These are phyloP conservation scores for Funneliformis geosporum DNA, from an alignment of 192 early-diverging fungal genomes.

Conservation along the genomic window DNA sequence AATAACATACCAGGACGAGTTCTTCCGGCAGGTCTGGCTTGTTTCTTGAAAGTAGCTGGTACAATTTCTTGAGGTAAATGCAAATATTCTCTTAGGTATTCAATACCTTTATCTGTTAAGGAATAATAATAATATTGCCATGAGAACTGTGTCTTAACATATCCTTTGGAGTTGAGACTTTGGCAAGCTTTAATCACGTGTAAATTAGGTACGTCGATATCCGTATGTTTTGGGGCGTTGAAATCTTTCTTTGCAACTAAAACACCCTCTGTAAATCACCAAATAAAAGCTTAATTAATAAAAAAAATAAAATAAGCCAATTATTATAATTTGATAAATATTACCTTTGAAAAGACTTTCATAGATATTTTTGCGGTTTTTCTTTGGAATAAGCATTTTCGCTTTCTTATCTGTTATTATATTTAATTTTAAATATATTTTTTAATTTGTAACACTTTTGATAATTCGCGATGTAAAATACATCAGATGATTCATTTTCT, in stretches of 20 bases:
- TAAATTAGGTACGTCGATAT: constrained; percentile 97
- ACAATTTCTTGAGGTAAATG: constrained; percentile 97
- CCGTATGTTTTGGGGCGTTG: constrained; percentile 92
- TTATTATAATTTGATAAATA: constrained; percentile 14
- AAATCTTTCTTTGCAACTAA: constrained; percentile 99
- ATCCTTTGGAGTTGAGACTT: constrained; percentile 91
- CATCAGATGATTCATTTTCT: too few species aligned
- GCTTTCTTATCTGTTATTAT: constrained; percentile 20
- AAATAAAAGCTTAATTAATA: constrained; percentile 5
- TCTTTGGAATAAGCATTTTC: constrained; percentile 92
- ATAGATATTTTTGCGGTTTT: constrained; percentile 97
- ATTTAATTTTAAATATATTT: background rate
- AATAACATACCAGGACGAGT: constrained; percentile 62
- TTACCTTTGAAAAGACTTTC: constrained; percentile 84
- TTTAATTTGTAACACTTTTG: background rate
- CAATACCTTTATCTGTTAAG: constrained; percentile 97
- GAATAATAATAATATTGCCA: constrained; percentile 99
- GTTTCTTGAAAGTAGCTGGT: constrained; percentile 97
- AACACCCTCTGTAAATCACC: constrained; percentile 77
- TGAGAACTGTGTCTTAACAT: constrained; percentile 96
- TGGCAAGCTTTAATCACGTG: constrained; percentile 99
- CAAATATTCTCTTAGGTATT: constrained; percentile 95
- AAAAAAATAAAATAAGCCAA: constrained; percentile 46
- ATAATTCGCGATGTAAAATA: too few species aligned
- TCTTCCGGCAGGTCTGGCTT: constrained; percentile 73